A percentile compares a stretch with the other conserved stretches of the same genome.
phyloP scores from a whole-genome alignment of 495 filamentous ascomycete species.

The Penicillium tannophilum region DNA sequence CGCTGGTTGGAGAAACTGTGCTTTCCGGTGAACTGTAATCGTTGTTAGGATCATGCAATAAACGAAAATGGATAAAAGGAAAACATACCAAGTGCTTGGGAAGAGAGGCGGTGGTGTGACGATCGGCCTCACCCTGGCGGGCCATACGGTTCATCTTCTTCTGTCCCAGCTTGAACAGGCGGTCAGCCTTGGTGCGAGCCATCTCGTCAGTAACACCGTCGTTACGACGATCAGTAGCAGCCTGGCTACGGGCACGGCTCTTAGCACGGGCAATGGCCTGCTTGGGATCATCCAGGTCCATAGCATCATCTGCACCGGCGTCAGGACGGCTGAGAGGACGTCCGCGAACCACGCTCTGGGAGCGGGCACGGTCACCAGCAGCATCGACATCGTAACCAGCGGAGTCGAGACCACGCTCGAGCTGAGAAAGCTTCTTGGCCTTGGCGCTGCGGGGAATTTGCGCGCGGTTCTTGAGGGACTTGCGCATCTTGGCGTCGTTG shows the following conservation, averaged over 20 bases:
- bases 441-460: slow-evolving; percentile 77
- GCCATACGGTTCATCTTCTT: slow-evolving; percentile 99
- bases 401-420: slow-evolving; percentile 80
- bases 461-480: slow-evolving; percentile 94
- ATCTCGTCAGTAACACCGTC: slow-evolving; percentile 63
- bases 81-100: slow-evolving; percentile 87
- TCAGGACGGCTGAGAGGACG: slow-evolving; percentile 55
- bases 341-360: slow-evolving; percentile 64
- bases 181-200: slow-evolving; percentile 76
- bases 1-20: slow-evolving; percentile 60
- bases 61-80: slow-evolving; percentile 10
- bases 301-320: slow-evolving; percentile 70
- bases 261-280: slow-evolving; percentile 70
- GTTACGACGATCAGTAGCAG: slow-evolving; percentile 73
- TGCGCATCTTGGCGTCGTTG: slow-evolving; percentile 89
- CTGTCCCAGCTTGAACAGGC: slow-evolving; percentile 83
- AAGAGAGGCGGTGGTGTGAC: slow-evolving; percentile 78
- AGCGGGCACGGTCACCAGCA: slow-evolving; percentile 70
- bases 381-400: slow-evolving; percentile 81
- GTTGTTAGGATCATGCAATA: slow-evolving; percentile 23
- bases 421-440: slow-evolving; percentile 75
- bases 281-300: slow-evolving; percentile 79
- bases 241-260: slow-evolving; percentile 76
- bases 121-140: slow-evolving; percentile 92
- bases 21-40: slow-evolving; percentile 56